Percentiles rank a stretch among this genome's conserved stretches.
Conservation (phyloP, 306 rosid species). For the Quercus gilva region DNA sequence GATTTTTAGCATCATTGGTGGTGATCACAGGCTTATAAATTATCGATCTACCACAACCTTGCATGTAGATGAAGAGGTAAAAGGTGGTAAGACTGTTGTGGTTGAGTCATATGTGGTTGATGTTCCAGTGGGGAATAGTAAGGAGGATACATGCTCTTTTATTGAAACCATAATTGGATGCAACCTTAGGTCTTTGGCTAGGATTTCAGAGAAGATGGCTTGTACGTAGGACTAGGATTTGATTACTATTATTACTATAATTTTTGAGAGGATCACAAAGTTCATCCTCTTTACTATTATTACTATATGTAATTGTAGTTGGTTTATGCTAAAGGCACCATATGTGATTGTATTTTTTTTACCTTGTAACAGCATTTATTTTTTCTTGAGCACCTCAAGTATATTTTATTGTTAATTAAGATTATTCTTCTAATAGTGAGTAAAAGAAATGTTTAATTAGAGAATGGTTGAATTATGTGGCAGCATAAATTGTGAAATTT, state of each 20-base stretch:
- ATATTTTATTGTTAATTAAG: no score
- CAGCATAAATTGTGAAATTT: no score
- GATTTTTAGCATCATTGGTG: conserved; percentile 56
- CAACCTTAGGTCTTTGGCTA: conserved; percentile 59
- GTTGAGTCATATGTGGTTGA: conserved; percentile 71
- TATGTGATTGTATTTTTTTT: neutral
- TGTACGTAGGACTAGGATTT: neutral
- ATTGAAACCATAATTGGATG: conserved; percentile 52
- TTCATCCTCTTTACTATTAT: neutral
- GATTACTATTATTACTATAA: neutral
- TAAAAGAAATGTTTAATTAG: no score
- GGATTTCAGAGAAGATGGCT: conserved; percentile 31
- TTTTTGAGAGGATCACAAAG: neutral
- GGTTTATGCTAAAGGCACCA: neutral
- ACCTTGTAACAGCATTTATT: no score
- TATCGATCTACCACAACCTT: conserved; percentile 51
- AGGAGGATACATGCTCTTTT: conserved; percentile 61
- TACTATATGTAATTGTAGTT: neutral
- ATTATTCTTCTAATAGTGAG: no score
- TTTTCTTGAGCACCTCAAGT: no score
- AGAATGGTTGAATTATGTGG: no score
- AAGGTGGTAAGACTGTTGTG: conserved; percentile 38
- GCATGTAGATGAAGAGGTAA: conserved; percentile 37
- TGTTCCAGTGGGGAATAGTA: conserved; percentile 44
- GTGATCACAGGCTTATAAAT: conserved; percentile 60